These are phyloP conservation scores for Epicoccum nigrum DNA, from an alignment of 2,329 filamentous ascomycete genomes.

Conservation along the genomic window DNA sequence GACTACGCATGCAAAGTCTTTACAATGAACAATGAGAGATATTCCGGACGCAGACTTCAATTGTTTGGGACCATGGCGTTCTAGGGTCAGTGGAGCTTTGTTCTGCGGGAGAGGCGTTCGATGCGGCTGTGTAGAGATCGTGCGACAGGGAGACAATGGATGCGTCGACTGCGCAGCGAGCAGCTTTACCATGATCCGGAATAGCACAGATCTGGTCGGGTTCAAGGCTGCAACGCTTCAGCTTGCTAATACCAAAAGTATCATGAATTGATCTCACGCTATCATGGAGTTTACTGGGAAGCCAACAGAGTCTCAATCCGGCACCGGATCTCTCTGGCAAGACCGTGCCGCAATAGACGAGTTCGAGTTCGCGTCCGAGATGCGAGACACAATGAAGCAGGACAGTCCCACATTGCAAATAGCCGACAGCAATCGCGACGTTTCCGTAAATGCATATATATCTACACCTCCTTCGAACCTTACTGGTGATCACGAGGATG, in stretches of 20 bases:
- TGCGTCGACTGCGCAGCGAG: not conserved
- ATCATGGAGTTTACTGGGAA: no score
- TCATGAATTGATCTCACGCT: no score
- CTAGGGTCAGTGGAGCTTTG: not conserved
- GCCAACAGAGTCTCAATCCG: no score
- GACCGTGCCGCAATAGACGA: no score
- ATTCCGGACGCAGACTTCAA: not conserved
- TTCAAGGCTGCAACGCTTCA: not conserved
- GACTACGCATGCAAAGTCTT: constrained; percentile 1
- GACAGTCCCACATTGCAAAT: no score
- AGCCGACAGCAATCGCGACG: no score
- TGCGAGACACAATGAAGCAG: not conserved
- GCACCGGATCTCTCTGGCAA: no score
- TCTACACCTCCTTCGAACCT: not conserved
- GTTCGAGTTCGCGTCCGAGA: no score
- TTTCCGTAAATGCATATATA: no score
- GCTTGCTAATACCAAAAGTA: not conserved
- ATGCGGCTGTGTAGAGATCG: constrained; percentile 1
- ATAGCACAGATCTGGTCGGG: not conserved
- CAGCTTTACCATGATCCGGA: not conserved
- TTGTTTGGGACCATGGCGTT: not conserved
- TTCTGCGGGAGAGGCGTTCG: constrained; percentile 6
- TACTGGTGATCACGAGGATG: not conserved
- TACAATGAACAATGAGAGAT: constrained; percentile 5
- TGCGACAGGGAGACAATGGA: constrained; percentile 5